Base-by-base conservation (phyloP, 768 basidiomycete species). In the Cyclocybe aegerita region DNA sequence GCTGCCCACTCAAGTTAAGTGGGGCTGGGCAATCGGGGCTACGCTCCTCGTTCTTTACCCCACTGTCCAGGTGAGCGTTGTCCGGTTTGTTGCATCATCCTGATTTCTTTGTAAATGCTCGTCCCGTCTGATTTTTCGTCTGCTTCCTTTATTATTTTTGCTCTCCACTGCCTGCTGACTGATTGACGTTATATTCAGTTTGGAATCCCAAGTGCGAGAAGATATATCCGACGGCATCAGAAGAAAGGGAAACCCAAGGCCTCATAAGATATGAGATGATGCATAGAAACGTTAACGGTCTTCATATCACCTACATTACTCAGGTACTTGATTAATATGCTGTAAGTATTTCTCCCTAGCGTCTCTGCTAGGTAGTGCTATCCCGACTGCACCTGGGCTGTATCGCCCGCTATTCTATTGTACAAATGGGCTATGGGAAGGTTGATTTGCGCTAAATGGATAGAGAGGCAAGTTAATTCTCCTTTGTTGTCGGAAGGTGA, bases 41-140 rank as follows among this genome's bases (percentile, higher is more conserved):
- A 61, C 62, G n/a, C 61, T 87, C 40, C 69, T 93, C 52, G 70
- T 86, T 12, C 61, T 87, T 46, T 93, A 93, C 74, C 88, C 90
- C 11, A 68, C 71, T 10, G 64, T 85, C 9, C 77, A 81, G 77
- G 89, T 89, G 59, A 64, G 82, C 23, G 23, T 23, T 23, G 23
- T 3, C 23, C 5, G 3, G 23, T 52, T 32, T 41, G 23, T 14
- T 51, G 14, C 33, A 14, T 30, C 36, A 12, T 3, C 37, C 2
- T 8, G 17, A 12, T 39, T 45, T 46, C 31, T 34, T 42, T 43
- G 14, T 59, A 36, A 48, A 17, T 49, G 40, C 43, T 31, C 43
- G 16, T 32, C 31, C 44, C 48, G 15, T 33, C 47, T 36, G 43
- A 16, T 42, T 17, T 46, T 44, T 48, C 41, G 36, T 43, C 46